Evolutionary conservation across 2,329 filamentous ascomycete genomes (phyloP).

Genomic region (Dothideomycetes sp.): DNA sequence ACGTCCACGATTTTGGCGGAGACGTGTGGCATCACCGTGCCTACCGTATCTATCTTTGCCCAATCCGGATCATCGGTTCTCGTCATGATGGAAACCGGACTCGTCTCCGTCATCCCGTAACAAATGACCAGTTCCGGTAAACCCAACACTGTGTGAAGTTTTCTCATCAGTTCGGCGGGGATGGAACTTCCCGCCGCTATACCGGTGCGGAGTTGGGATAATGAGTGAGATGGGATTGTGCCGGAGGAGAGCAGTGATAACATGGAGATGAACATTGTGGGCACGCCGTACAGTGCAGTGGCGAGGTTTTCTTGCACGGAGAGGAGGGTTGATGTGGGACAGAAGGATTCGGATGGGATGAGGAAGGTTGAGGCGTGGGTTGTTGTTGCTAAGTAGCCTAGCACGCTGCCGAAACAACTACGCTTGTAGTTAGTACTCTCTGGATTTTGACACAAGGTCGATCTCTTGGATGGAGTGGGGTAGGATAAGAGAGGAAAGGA

Average conservation of each 20-base stretch:
- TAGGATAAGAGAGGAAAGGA: not conserved
- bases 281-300: constrained; percentile 74
- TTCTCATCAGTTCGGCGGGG: constrained; percentile 70
- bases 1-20: constrained; percentile 62
- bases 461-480: not conserved
- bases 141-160: constrained; percentile 64
- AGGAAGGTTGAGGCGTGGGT: constrained; percentile 75
- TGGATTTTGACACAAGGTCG: not conserved
- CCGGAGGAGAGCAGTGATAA: constrained; percentile 62
- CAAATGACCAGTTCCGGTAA: constrained; percentile 80
- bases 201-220: constrained; percentile 61
- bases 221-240: constrained; percentile 23
- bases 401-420: constrained; percentile 75
- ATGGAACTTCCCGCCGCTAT: constrained; percentile 85
- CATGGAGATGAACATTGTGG: constrained; percentile 90
- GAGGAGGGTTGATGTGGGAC: constrained; percentile 61
- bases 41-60: constrained; percentile 67
- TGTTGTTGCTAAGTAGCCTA: constrained; percentile 94
- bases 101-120: constrained; percentile 94
- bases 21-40: constrained; percentile 76
- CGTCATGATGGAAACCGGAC: constrained; percentile 69
- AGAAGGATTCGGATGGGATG: constrained; percentile 79
- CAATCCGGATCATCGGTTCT: constrained; percentile 63
- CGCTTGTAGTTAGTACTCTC: not conserved
- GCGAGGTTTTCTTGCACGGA: constrained; percentile 54